These are phyloP conservation scores for Paramecium pentaurelia DNA, from an alignment of 73 alveolate genomes.

Conservation along the genomic window DNA sequence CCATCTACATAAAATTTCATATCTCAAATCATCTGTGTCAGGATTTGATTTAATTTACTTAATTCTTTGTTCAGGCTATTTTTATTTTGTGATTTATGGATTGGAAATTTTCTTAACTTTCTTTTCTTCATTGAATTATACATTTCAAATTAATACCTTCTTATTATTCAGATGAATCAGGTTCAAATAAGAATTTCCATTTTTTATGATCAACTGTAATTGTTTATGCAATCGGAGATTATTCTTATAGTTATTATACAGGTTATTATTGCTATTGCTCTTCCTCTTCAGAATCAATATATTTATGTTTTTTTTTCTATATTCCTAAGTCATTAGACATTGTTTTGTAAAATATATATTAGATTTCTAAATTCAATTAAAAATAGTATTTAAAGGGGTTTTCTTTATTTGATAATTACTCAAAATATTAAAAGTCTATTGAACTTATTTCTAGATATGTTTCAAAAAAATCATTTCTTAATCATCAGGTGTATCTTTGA, in stretches of 20 bases:
- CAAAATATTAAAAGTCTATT: not conserved
- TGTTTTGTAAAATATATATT: not conserved
- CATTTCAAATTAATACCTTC: not conserved
- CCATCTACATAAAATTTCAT: slow-evolving; percentile 79
- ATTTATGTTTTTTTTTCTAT: not conserved
- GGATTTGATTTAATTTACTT: not conserved
- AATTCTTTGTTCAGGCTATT: not conserved
- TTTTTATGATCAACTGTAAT: not conserved
- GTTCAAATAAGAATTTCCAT: not conserved
- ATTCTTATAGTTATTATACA: not conserved
- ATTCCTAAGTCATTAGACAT: not conserved
- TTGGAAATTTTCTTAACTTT: not conserved
- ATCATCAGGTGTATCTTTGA: too few relatives aligned
- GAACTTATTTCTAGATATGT: not conserved
- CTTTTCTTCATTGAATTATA: not conserved
- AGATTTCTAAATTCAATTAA: not conserved
- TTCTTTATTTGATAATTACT: not conserved
- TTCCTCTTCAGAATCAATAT: not conserved
- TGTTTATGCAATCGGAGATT: not conserved
- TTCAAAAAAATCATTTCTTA: not conserved
- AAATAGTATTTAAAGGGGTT: not conserved
- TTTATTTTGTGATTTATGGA: not conserved
- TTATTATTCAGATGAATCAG: not conserved
- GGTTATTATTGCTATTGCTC: not conserved
- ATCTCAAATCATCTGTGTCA: slow-evolving; percentile 15